Evolutionary conservation across 1,284 basidiomycete genomes (phyloP).

Genomic region (Moniliophthora roreri): DNA sequence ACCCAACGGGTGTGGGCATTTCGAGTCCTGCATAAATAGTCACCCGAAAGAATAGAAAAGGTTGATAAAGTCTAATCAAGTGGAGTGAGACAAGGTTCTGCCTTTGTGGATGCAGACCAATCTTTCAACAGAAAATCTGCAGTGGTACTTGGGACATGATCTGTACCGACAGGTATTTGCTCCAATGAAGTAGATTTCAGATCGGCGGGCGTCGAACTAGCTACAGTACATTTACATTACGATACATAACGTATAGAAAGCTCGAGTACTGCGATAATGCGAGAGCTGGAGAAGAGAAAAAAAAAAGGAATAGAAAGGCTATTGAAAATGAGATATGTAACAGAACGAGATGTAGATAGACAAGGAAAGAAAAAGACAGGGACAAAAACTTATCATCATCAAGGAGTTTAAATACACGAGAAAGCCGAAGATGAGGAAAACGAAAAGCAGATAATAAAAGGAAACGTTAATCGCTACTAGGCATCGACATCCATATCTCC

Average conservation of each 20-base stretch:
- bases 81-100: too few relatives aligned
- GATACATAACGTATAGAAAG: conserved; percentile 1
- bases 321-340: not conserved
- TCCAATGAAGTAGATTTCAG: too few relatives aligned
- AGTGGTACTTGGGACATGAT: too few relatives aligned
- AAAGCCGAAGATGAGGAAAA: not conserved
- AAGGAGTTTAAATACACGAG: not conserved
- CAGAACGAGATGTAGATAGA: not conserved
- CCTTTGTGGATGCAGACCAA: too few relatives aligned
- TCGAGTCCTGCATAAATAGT: too few relatives aligned
- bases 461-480: not conserved
- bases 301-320: not conserved
- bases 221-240: not conserved
- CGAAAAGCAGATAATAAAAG: too few relatives aligned
- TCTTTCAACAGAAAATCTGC: too few relatives aligned
- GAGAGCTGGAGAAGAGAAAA: not conserved
- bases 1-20: too few relatives aligned
- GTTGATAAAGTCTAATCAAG: too few relatives aligned
- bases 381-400: not conserved
- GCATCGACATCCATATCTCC: not conserved
- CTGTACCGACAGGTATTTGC: too few relatives aligned
- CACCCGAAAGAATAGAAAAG: too few relatives aligned
- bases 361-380: not conserved
- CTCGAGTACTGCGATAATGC: conserved; percentile 2
- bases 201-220: not conserved